Conservation (phyloP, 306 rosid species). For the Trifolium pratense region DNA sequence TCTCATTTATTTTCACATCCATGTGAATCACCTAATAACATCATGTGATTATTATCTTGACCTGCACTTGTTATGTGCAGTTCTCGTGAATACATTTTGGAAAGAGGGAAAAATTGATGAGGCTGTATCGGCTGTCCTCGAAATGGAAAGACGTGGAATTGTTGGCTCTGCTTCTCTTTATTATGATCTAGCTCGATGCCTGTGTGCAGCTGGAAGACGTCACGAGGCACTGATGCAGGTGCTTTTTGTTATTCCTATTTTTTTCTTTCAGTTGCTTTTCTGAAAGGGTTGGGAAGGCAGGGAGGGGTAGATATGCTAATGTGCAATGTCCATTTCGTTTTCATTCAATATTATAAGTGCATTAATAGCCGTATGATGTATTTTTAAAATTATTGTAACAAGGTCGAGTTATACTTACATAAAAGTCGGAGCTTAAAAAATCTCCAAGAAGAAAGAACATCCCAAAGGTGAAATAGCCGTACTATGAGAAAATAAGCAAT, state of each 20-base stretch:
- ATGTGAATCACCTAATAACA: slow-evolving; percentile 26
- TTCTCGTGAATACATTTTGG: slow-evolving; percentile 82
- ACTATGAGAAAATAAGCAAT: slow-evolving; percentile 1
- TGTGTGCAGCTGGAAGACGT: slow-evolving; percentile 90
- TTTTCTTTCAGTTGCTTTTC: slow-evolving; percentile 25
- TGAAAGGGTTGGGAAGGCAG: slow-evolving; percentile 5
- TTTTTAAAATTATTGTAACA: slow-evolving; percentile 2
- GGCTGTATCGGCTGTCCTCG: slow-evolving; percentile 66
- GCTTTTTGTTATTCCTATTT: slow-evolving; percentile 34
- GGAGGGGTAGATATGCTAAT: background rate
- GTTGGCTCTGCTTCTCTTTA: slow-evolving; percentile 96
- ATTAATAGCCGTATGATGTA: background rate
- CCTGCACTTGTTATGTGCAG: slow-evolving; percentile 55
- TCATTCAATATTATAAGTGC: slow-evolving; percentile 2
- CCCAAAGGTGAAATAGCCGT: background rate
- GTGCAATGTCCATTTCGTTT: background rate
- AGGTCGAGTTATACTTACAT: background rate
- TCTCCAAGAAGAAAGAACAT: slow-evolving; percentile 1
- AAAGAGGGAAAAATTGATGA: slow-evolving; percentile 87
- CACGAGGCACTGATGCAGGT: slow-evolving; percentile 89
- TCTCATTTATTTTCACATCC: slow-evolving; percentile 38
- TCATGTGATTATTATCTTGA: slow-evolving; percentile 38
- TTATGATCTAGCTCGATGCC: slow-evolving; percentile 95
- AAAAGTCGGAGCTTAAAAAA: slow-evolving; percentile 7
- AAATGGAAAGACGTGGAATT: slow-evolving; percentile 91